These are phyloP conservation scores for Helotiales sp. DNA, from an alignment of 2,329 filamentous ascomycete species.

Conservation along the genomic window DNA sequence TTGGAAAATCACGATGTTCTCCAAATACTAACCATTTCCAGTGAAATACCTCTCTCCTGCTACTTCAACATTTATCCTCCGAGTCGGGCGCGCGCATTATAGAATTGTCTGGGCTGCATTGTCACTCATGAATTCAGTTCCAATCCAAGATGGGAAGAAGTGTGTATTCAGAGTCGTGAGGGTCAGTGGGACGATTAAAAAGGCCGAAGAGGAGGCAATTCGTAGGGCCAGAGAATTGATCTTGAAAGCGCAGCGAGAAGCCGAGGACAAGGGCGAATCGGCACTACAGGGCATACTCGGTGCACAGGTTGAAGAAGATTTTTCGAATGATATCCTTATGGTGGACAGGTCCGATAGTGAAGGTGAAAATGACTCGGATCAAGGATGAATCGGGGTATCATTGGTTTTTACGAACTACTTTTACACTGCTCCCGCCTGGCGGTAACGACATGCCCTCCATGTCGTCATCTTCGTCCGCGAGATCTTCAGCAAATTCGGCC, in stretches of 20 bases:
- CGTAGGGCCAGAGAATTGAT: conserved; percentile 75
- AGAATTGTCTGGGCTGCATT: conserved; percentile 89
- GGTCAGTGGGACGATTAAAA: conserved; percentile 91
- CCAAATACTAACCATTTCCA: conserved; percentile 44
- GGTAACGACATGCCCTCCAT: conserved; percentile 48
- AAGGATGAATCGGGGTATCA: conserved; percentile 49
- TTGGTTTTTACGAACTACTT: conserved; percentile 66
- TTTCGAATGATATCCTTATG: conserved; percentile 50
- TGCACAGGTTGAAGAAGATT: conserved; percentile 27
- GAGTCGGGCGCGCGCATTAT: conserved; percentile 81
- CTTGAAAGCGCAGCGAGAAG: conserved; percentile 63
- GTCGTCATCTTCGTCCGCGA: conserved; percentile 53
- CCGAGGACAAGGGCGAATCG: conserved; percentile 47
- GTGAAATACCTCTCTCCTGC: conserved; percentile 92
- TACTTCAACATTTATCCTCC: conserved; percentile 93
- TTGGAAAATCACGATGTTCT: no score
- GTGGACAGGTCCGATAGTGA: conserved; percentile 54
- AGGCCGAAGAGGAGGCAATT: conserved; percentile 89
- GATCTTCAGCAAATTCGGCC: conserved; percentile 47
- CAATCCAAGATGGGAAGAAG: conserved; percentile 59
- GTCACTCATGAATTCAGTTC: conserved; percentile 74
- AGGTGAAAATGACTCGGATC: conserved; percentile 52
- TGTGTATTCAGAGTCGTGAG: conserved; percentile 86
- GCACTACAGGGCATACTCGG: conserved; percentile 50
- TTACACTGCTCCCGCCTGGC: conserved; percentile 68